Percentiles rank a stretch among this genome's conserved stretches.
phyloP scores from a whole-genome alignment of 1,284 basidiomycete species.

The Leccinum subrobustum region DNA sequence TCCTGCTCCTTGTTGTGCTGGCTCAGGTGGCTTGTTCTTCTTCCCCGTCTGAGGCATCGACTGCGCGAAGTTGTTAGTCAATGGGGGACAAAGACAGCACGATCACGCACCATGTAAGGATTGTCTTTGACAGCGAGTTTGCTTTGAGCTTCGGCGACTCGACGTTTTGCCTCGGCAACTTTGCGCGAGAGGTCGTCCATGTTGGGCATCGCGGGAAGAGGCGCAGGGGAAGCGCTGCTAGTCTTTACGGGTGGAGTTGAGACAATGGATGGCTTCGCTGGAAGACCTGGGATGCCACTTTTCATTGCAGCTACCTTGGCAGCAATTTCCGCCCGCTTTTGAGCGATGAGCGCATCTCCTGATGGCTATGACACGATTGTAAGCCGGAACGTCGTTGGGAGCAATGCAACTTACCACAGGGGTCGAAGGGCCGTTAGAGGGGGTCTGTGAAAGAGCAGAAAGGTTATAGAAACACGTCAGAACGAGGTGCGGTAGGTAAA shows the following conservation, averaged over 20 bases:
- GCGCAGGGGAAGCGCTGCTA: constrained; percentile 36
- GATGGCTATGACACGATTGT: constrained; percentile 36
- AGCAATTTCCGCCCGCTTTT: constrained; percentile 81
- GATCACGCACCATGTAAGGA: constrained; percentile 70
- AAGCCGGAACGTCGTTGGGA: constrained; percentile 7
- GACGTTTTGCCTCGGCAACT: constrained; percentile 76
- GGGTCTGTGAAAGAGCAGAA: constrained; percentile 52
- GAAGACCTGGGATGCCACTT: constrained; percentile 39
- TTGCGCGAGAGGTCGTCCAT: constrained; percentile 65
- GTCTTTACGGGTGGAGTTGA: constrained; percentile 33
- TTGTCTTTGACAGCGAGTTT: constrained; percentile 74
- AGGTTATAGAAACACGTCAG: constrained; percentile 73
- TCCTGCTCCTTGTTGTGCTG: constrained; percentile 73
- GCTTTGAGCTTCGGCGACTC: constrained; percentile 76
- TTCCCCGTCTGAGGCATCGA: constrained; percentile 51
- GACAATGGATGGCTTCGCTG: constrained; percentile 20
- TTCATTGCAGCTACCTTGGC: constrained; percentile 83
- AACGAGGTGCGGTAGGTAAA: constrained; percentile 46
- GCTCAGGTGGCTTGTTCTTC: constrained; percentile 56
- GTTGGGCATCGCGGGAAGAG: constrained; percentile 40
- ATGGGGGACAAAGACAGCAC: not conserved
- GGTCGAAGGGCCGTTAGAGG: constrained; percentile 45
- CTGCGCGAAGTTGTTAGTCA: constrained; percentile 31
- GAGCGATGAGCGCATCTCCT: constrained; percentile 64
- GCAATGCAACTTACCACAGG: constrained; percentile 38